These are phyloP conservation scores for Botrytis pseudocinerea DNA, from an alignment of 2,329 filamentous ascomycete genomes.

Conservation along the genomic window DNA sequence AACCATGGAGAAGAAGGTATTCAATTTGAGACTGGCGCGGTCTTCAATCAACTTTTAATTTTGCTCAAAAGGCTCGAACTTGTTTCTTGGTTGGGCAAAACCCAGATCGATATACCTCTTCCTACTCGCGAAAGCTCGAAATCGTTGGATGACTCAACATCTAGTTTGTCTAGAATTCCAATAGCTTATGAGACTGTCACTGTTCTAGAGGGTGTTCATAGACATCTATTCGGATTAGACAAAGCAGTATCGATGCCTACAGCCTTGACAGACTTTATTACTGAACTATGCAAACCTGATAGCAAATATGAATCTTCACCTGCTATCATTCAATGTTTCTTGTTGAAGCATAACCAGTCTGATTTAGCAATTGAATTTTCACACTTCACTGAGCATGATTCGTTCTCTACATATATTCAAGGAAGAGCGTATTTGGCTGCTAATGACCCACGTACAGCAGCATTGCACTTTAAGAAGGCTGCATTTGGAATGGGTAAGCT, in stretches of 20 bases:
- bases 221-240: constrained; percentile 64
- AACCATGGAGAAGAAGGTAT: constrained; percentile 70
- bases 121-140: constrained; percentile 45
- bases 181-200: constrained; percentile 54
- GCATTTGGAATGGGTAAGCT: constrained; percentile 78
- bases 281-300: constrained; percentile 63
- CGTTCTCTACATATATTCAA: constrained; percentile 78
- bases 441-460: constrained; percentile 72
- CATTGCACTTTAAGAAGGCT: constrained; percentile 76
- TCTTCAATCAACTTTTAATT: constrained; percentile 70
- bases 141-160: constrained; percentile 37
- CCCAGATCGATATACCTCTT: constrained; percentile 54
- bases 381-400: constrained; percentile 56
- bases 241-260: constrained; percentile 53
- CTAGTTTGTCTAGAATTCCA: constrained; percentile 44
- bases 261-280: constrained; percentile 65
- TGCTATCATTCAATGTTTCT: constrained; percentile 60
- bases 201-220: constrained; percentile 59
- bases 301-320: constrained; percentile 66
- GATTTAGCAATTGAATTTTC: constrained; percentile 60
- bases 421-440: constrained; percentile 75
- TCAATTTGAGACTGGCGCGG: constrained; percentile 66
- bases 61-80: constrained; percentile 73
- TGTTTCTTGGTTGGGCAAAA: constrained; percentile 66
- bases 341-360: constrained; percentile 59